These are phyloP conservation scores for Naegleria fowleri DNA, from an alignment of 208 protist genomes.

Conservation along the genomic window DNA sequence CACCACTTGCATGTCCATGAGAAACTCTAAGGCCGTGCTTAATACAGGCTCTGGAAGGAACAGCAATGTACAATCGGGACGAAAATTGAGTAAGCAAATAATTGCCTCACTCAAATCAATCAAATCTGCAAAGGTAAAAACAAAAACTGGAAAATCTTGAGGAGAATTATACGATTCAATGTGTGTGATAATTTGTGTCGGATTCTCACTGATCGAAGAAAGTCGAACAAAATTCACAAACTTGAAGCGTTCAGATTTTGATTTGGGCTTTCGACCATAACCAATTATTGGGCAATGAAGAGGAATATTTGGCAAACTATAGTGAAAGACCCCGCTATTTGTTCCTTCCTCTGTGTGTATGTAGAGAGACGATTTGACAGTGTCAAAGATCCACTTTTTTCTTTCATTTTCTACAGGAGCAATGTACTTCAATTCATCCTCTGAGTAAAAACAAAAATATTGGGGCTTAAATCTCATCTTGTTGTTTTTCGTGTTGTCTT, in stretches of 20 bases:
- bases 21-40: not conserved
- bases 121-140: not conserved
- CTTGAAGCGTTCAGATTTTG: not conserved
- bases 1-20: slow-evolving; percentile 12
- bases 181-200: slow-evolving; percentile 24
- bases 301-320: not conserved
- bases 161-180: not conserved
- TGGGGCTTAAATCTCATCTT: not conserved
- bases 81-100: not conserved
- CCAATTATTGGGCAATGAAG: not conserved
- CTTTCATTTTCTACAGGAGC: not conserved
- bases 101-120: slow-evolving; percentile 26
- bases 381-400: slow-evolving; percentile 2
- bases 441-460: slow-evolving; percentile 29
- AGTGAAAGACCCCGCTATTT: not conserved
- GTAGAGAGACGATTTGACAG: not conserved
- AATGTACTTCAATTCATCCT: slow-evolving; percentile 18
- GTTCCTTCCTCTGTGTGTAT: not conserved
- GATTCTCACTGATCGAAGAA: not conserved
- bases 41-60: not conserved
- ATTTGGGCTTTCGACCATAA: not conserved
- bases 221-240: slow-evolving; percentile 19
- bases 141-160: not conserved
- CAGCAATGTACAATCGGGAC: slow-evolving; percentile 1
- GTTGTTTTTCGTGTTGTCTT: not conserved